Percentiles rank a stretch among this genome's conserved stretches.
Conservation (phyloP, 257 asterid genomes). For the Linderniella brevidens region DNA sequence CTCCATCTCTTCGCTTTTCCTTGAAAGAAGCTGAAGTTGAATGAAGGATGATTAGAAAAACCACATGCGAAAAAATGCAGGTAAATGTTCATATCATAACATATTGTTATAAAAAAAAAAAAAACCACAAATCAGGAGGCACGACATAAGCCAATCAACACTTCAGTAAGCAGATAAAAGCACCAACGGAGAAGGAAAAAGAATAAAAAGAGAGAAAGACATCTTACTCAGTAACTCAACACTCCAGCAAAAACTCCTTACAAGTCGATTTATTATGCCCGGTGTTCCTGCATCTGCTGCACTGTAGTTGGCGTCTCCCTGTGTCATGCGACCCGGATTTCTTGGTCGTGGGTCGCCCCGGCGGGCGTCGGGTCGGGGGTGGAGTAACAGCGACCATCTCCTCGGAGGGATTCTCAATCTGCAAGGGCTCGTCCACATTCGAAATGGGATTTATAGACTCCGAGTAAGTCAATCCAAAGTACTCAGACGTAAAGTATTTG, state of each 20-base stretch:
- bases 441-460: slow-evolving; percentile 51
- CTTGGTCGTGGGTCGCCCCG: slow-evolving; percentile 78
- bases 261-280: slow-evolving; percentile 96
- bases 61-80: no score
- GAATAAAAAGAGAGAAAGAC: no score
- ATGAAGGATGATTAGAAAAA: no score
- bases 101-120: no score
- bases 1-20: no score
- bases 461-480: slow-evolving; percentile 60
- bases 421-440: slow-evolving; percentile 25
- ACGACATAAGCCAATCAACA: no score
- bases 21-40: no score
- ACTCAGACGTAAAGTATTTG: slow-evolving; percentile 44
- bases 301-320: slow-evolving; percentile 65
- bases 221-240: neutral
- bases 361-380: slow-evolving; percentile 94
- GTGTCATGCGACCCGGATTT: slow-evolving; percentile 44
- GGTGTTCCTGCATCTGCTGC: slow-evolving; percentile 85
- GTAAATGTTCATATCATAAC: no score
- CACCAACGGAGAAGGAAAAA: no score
- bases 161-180: no score
- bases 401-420: slow-evolving; percentile 23
- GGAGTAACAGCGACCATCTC: slow-evolving; percentile 57
- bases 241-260: slow-evolving; percentile 58
- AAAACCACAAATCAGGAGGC: no score